phyloP scores from a whole-genome alignment of 2,329 filamentous ascomycete species.

The Metarhizium humberi region DNA sequence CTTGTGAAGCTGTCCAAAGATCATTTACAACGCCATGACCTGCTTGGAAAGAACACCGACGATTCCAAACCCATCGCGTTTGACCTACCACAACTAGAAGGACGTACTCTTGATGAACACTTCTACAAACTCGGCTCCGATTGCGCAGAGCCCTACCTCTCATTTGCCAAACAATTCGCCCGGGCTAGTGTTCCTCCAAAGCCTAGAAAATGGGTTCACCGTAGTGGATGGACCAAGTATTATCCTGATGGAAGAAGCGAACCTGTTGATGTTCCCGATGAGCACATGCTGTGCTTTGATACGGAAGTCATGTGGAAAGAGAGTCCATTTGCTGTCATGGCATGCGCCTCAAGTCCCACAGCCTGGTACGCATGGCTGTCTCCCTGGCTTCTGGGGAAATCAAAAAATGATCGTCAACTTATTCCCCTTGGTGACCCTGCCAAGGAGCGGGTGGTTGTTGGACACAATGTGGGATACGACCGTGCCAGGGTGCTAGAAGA shows the following conservation, averaged over 20 bases:
- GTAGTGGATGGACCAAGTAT: conserved; percentile 94
- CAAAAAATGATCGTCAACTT: conserved; percentile 66
- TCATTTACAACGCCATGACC: conserved; percentile 75
- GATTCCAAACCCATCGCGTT: conserved; percentile 69
- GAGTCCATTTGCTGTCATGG: conserved; percentile 90
- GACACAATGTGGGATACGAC: conserved; percentile 95
- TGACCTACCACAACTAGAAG: conserved; percentile 72
- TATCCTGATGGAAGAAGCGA: conserved; percentile 62
- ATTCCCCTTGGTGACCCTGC: conserved; percentile 76
- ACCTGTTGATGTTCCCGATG: conserved; percentile 65
- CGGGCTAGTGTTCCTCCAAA: conserved; percentile 47
- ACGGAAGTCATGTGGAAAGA: conserved; percentile 96
- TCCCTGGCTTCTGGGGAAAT: conserved; percentile 84
- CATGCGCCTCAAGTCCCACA: conserved; percentile 79
- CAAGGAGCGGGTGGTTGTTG: conserved; percentile 69
- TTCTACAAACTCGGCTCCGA: conserved; percentile 84
- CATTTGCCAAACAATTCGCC: conserved; percentile 65
- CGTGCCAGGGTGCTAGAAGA: conserved; percentile 82
- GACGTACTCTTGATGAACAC: conserved; percentile 80
- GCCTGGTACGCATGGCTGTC: conserved; percentile 98
- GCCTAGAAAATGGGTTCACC: conserved; percentile 62
- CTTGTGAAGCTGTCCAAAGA: conserved; percentile 73
- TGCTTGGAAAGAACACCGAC: conserved; percentile 86
- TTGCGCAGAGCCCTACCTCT: conserved; percentile 75
- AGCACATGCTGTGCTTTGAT: conserved; percentile 81